These are phyloP conservation scores for Ascocoryne sarcoides DNA, from an alignment of 2,329 filamentous ascomycete genomes.

Conservation along the genomic window DNA sequence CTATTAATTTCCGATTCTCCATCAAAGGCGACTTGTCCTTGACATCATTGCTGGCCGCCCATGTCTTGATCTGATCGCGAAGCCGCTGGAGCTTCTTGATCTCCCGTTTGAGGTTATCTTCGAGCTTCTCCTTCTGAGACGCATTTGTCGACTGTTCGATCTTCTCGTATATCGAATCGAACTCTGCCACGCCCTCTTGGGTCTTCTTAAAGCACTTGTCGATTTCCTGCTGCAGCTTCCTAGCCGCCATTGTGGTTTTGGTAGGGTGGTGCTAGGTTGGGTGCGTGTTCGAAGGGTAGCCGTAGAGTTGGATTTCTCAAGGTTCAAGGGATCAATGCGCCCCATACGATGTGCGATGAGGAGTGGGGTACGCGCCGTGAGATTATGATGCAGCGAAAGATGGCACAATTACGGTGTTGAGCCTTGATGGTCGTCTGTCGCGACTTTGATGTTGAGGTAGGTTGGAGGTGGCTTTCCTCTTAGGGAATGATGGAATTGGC, in stretches of 20 bases:
- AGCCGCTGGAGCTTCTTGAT: conserved; percentile 99
- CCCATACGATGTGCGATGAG: conserved; percentile 20
- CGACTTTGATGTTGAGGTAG: conserved; percentile 1
- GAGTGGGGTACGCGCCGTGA: conserved; percentile 7
- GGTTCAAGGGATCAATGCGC: neutral
- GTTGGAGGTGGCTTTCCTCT: neutral
- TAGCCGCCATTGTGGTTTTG: conserved; percentile 67
- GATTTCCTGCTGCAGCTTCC: conserved; percentile 96
- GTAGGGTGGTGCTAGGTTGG: conserved; percentile 7
- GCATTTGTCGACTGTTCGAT: conserved; percentile 87
- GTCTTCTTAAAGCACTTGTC: conserved; percentile 99
- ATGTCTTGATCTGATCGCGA: conserved; percentile 98
- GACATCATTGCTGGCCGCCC: conserved; percentile 96
- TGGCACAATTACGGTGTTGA: neutral
- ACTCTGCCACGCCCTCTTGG: conserved; percentile 80
- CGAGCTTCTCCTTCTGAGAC: conserved; percentile 95
- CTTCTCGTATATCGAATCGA: conserved; percentile 96
- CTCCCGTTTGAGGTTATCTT: conserved; percentile 96
- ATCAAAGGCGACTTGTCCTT: conserved; percentile 96
- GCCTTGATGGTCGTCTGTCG: conserved; percentile 1
- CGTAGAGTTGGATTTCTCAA: conserved; percentile 5
- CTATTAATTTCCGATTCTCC: conserved; percentile 91
- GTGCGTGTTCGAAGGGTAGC: conserved; percentile 15
- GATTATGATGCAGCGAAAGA: neutral
- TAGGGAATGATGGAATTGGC: conserved; percentile 4